Evolutionary conservation across 106 monocot genomes (phyloP).

Genomic region (Dendrobium nobile): DNA sequence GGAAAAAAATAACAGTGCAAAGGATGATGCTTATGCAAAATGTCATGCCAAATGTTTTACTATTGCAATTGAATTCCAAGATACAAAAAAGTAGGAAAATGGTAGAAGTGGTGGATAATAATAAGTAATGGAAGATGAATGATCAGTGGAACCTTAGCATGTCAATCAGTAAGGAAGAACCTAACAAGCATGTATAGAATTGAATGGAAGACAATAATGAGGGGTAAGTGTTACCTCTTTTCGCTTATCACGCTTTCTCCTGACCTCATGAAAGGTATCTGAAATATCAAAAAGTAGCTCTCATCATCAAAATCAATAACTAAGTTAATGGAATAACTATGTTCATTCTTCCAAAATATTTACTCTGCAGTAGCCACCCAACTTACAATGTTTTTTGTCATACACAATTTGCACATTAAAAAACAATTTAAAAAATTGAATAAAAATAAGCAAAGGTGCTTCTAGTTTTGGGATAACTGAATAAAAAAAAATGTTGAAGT

Average conservation of each 20-base stretch:
- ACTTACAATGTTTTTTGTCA: not conserved
- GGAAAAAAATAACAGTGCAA: too few species aligned
- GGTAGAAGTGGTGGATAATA: not conserved
- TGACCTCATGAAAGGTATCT: constrained; percentile 98
- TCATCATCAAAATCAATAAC: not conserved
- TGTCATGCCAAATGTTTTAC: too few species aligned
- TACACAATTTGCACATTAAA: not conserved
- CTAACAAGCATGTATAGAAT: not conserved
- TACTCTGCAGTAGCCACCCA: not conserved
- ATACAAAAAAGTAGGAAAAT: not conserved
- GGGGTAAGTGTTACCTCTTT: constrained; percentile 55
- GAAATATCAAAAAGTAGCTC: constrained; percentile 9
- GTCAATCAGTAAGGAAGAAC: not conserved
- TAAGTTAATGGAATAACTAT: not conserved
- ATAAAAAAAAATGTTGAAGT: not conserved
- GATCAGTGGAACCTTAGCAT: not conserved
- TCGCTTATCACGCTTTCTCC: constrained; percentile 85
- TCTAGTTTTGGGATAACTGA: not conserved
- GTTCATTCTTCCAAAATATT: not conserved
- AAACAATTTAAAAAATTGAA: not conserved
- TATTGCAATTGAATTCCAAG: not conserved
- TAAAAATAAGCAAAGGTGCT: not conserved
- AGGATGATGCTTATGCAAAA: too few species aligned
- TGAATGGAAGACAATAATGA: not conserved
- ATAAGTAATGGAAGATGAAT: not conserved